Evolutionary conservation across 148 eudicot species (phyloP), one percentile per base, ranked within the genome.

Genomic region (Simmondsia chinensis): DNA sequence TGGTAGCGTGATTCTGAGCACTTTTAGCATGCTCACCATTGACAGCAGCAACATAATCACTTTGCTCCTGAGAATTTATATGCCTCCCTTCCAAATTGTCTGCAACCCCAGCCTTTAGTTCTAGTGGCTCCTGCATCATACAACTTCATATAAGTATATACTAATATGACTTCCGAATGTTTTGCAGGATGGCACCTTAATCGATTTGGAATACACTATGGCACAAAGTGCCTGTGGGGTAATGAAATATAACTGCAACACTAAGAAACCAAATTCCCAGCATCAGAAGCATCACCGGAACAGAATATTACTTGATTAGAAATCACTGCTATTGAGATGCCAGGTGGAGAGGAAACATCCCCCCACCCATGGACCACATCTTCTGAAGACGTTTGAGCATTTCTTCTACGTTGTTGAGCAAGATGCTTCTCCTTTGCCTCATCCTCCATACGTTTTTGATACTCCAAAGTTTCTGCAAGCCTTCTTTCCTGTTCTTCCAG

Each of bases 381-480:
- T 43, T 53, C 74, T 10, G 57, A 36, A 29, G 59, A 50, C 27
- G 53, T 31, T 42, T 26, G 38, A 22, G 67, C 43, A 62, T 23
- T 52, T 59, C 34, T 73, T 46, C 65, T 79, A 27, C 61, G 73
- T 51, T 70, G 94, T 62, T 79, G 87, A 36, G 83, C 87, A 23
- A 86, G 83, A 54, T 82, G 87, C 54, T 73, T 93, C 76, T 72
- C 94, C 54, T 93, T 93, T 30, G 99, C 99, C 64, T 86, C 94
- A 47, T 79, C 73, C 53, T 93, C 96, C 25, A 86, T 61, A 29
- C 70, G 71, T 58, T 91, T 73, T 65, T 82, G 87, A 60, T 77
- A 82, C 50, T 93, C 94, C 53, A 93, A 65, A 43, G 94, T 86
- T 68, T 93, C 96, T 73, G 79, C 96, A 73, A 93, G 99, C 77